These are phyloP conservation scores for Paramecium caudatum DNA, from an alignment of 73 alveolate genomes.

Conservation along the genomic window DNA sequence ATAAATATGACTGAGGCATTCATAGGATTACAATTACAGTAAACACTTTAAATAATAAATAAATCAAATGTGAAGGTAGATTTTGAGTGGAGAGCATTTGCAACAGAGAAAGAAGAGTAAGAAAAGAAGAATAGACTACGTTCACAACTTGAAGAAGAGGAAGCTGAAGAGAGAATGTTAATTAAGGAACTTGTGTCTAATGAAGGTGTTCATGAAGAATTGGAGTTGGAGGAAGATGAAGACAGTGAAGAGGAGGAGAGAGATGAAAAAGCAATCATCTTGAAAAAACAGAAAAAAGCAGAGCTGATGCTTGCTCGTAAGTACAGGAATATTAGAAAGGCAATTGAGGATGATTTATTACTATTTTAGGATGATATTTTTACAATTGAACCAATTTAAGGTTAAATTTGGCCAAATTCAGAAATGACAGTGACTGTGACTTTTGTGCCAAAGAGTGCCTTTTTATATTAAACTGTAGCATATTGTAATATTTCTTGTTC, in stretches of 20 bases:
- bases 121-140: slow-evolving; percentile 96
- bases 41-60: slow-evolving; percentile 96
- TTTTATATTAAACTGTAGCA: slow-evolving; percentile 94
- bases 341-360: slow-evolving; percentile 99
- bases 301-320: slow-evolving; percentile 79
- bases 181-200: slow-evolving; percentile 91
- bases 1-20: slow-evolving; percentile 98
- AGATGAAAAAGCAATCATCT: slow-evolving; percentile 82
- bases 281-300: slow-evolving; percentile 72
- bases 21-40: slow-evolving; percentile 95
- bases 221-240: slow-evolving; percentile 75
- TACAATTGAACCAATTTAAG: slow-evolving; percentile 98
- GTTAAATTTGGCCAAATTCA: slow-evolving; percentile 99
- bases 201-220: slow-evolving; percentile 84
- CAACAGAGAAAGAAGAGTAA: slow-evolving; percentile 98
- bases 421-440: slow-evolving; percentile 98
- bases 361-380: slow-evolving; percentile 99
- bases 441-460: slow-evolving; percentile 98
- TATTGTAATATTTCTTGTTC: slow-evolving; percentile 98
- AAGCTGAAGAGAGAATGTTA: slow-evolving; percentile 98
- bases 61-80: slow-evolving; percentile 99
- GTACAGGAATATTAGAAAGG: slow-evolving; percentile 93
- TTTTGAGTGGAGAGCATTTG: slow-evolving; percentile 99
- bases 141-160: slow-evolving; percentile 95
- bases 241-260: slow-evolving; percentile 93